Evolutionary conservation across 2,329 filamentous ascomycete genomes (phyloP).

Genomic region (Fusarium newnesense): DNA sequence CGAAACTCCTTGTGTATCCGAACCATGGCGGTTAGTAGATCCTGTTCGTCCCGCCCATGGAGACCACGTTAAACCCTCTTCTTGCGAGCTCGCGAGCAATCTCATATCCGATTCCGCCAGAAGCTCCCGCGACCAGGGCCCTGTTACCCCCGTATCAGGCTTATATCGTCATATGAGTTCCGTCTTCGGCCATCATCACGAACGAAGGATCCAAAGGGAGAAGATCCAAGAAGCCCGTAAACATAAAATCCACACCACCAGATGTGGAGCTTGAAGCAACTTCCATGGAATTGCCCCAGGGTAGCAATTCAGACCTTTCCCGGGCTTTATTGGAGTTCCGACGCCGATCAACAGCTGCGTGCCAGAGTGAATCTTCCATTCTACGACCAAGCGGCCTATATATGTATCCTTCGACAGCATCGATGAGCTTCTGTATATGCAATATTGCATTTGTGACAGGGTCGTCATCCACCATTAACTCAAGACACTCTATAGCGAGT

Average conservation of each 20-base stretch:
- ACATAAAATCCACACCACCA: rapidly evolving
- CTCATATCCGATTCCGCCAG: not conserved
- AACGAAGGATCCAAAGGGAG: not conserved
- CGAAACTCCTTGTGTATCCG: not conserved
- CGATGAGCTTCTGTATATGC: not conserved
- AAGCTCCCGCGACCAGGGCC: not conserved
- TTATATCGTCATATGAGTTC: not conserved
- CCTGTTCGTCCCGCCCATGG: not conserved
- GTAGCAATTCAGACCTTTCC: rapidly evolving
- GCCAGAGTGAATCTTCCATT: not conserved
- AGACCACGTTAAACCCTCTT: not conserved
- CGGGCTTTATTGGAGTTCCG: not conserved
- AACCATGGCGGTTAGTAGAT: not conserved
- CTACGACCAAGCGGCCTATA: rapidly evolving
- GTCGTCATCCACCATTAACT: not conserved
- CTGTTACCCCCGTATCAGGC: no score
- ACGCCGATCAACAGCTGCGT: rapidly evolving
- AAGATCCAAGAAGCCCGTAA: not conserved
- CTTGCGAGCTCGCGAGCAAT: not conserved
- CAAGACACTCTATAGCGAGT: not conserved
- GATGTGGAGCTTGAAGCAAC: rapidly evolving
- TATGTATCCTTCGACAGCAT: not conserved
- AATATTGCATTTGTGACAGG: not conserved
- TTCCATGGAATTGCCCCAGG: rapidly evolving
- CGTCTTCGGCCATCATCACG: not conserved